Evolutionary conservation across 2,329 filamentous ascomycete species (phyloP).

Genomic region (Purpureocillium takamizusanense): DNA sequence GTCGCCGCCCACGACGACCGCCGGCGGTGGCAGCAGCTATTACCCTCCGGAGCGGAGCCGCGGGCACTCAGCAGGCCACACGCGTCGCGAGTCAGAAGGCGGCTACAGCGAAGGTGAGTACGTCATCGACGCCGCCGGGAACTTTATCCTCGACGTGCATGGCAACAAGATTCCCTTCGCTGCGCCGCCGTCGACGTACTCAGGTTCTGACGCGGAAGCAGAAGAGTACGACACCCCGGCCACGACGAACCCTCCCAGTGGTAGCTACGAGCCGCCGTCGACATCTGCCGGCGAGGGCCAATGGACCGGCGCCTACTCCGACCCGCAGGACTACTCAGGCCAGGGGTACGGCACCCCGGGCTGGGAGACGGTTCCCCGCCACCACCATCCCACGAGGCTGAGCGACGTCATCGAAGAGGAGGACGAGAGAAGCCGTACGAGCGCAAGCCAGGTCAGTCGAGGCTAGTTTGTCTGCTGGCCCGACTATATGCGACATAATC

Average conservation of each 20-base stretch:
- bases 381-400: conserved; percentile 80
- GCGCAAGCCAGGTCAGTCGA: conserved; percentile 54
- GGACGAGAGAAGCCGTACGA: conserved; percentile 70
- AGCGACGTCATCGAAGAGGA: conserved; percentile 85
- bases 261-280: conserved; percentile 21
- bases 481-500: too few relatives aligned
- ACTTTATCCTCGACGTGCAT: conserved; percentile 51
- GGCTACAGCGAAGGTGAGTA: conserved; percentile 66
- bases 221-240: conserved; percentile 50
- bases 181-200: conserved; percentile 33
- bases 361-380: conserved; percentile 69
- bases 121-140: conserved; percentile 51
- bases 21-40: conserved; percentile 10
- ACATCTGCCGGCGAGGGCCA: conserved; percentile 21
- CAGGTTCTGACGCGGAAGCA: conserved; percentile 40
- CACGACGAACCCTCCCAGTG: conserved; percentile 30
- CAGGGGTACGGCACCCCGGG: conserved; percentile 56
- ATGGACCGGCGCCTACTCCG: conserved; percentile 32
- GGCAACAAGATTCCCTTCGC: conserved; percentile 49
- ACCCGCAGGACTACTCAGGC: conserved; percentile 54
- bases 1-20: conserved; percentile 20
- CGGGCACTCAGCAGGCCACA: background rate
- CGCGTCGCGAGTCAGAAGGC: conserved; percentile 40
- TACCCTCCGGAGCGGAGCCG: conserved; percentile 12
- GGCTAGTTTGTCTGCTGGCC: conserved; percentile 16